Evolutionary conservation across 805 yeast genomes (phyloP), one percentile per base, ranked within the genome.

Genomic region (Ogataea wickerhamii): DNA sequence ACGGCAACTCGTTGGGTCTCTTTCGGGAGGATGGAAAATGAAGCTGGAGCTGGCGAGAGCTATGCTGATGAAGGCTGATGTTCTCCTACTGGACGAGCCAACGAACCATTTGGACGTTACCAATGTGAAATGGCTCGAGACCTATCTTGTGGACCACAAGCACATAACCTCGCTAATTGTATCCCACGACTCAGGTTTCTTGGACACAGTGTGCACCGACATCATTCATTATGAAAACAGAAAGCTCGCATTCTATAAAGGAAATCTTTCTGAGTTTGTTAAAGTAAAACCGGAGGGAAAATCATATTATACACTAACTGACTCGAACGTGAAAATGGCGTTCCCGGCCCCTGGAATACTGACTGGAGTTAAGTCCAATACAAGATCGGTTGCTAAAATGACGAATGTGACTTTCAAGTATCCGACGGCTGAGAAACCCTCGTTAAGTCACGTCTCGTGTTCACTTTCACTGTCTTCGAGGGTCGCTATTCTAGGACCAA

Each of bases 11-110:
- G 96, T 93, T 41, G 96, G 96, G 27, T 86, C 97, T 2, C 71
- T 91, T 43, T 87, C 96, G 30, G 98, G 98, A 66, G 98, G 98
- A 64, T 91, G 98, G 98, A 93, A 93, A 68, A 91, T 91, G 98
- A 91, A 91, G 69, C 76, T 91, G 52, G 98, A 89, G 67, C 73
- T 91, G 56, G 98, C 98, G n/a, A 82, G 97, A 70, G 98, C 98
- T 25, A 89, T 91, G 96, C 72, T 91, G 52, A 86, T 88, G 87
- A 87, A 82, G 65, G 98, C 98, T 24, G 98, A 91, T 67, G 89
- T 91, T 39, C 74, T 91, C 56, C 72, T 91, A 52, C 74, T 91
- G 58, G 98, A 91, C 67, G 98, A 91, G 77, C 98, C 98, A 63
- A 91, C 98, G 49, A 91, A 91, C 70, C 98, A 91, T 70, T 78